Conservation (phyloP, 805 yeast genomes). For the Ogataea thermomethanolica region DNA sequence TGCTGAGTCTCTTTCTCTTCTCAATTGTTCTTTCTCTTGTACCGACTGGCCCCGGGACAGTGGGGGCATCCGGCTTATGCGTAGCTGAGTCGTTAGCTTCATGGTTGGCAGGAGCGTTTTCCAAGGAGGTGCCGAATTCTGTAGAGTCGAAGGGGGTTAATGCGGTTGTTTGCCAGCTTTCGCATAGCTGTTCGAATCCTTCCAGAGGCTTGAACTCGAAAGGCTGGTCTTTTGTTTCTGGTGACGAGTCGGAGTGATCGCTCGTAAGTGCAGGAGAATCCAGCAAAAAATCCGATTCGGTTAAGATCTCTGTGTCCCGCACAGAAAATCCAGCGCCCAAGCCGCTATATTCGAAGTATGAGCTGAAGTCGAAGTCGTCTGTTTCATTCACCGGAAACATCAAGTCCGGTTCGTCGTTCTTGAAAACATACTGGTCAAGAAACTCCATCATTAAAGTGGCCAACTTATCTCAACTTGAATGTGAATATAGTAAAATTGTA, state of each 20-base stretch:
- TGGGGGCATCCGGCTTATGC: neutral
- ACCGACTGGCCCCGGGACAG: neutral
- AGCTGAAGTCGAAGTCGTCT: no score
- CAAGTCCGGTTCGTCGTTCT: no score
- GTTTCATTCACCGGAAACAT: no score
- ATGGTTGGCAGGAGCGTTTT: no score
- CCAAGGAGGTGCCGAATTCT: neutral
- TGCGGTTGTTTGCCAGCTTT: constrained; percentile 8
- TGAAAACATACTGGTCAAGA: no score
- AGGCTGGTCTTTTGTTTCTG: neutral
- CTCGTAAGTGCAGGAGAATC: constrained; percentile 2
- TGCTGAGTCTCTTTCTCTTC: constrained; percentile 4
- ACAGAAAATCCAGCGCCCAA: no score
- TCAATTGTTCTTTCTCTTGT: constrained; percentile 3
- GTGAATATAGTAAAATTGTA: no score
- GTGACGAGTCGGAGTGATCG: constrained; percentile 1
- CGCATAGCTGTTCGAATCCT: constrained; percentile 13
- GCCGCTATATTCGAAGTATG: no score
- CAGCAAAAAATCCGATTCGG: neutral
- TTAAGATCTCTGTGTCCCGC: no score
- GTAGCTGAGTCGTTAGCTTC: no score
- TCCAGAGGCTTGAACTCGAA: constrained; percentile 10
- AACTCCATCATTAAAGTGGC: no score
- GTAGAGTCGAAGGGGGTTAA: neutral
- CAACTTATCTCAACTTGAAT: no score